Conservation (phyloP, 495 filamentous ascomycete species). For the Chaetomidium leptoderma region DNA sequence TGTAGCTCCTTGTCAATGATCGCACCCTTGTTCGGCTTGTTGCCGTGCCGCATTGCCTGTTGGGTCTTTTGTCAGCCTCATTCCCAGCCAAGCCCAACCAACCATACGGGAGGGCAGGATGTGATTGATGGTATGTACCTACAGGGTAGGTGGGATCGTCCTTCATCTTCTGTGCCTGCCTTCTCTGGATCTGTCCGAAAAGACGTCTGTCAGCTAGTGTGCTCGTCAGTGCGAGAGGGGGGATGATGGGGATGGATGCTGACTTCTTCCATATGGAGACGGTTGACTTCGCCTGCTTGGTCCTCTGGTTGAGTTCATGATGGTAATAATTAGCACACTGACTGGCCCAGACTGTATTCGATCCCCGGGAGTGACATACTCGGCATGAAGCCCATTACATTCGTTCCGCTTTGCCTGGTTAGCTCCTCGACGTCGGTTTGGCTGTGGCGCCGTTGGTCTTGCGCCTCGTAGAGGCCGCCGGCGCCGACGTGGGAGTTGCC, state of each 20-base stretch:
- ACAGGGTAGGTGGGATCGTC: slow-evolving; percentile 26
- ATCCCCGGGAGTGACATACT: slow-evolving; percentile 11
- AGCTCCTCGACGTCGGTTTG: slow-evolving; percentile 21
- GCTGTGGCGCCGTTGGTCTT: slow-evolving; percentile 22
- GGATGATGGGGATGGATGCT: not conserved
- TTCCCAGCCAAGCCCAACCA: not conserved
- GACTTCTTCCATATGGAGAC: slow-evolving; percentile 13
- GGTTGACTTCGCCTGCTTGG: slow-evolving; percentile 20
- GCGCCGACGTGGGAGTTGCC: slow-evolving; percentile 24
- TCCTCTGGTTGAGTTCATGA: slow-evolving; percentile 15
- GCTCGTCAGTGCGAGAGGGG: no score
- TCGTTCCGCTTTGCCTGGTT: slow-evolving; percentile 19
- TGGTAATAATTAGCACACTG: not conserved
- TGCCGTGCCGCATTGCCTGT: slow-evolving; percentile 24
- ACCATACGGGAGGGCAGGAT: not conserved
- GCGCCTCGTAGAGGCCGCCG: slow-evolving; percentile 21
- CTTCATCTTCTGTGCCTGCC: slow-evolving; percentile 21
- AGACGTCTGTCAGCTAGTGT: no score
- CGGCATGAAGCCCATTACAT: slow-evolving; percentile 24
- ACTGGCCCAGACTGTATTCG: no score
- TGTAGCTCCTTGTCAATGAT: slow-evolving; percentile 28
- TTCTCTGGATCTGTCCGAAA: not conserved
- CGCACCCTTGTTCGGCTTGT: slow-evolving; percentile 25
- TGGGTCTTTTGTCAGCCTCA: not conserved
- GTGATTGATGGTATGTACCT: not conserved